A percentile compares a stretch with the other conserved stretches of the same genome.
phyloP scores from a whole-genome alignment of 2,329 filamentous ascomycete species.

The Paecilomyces fulvus region DNA sequence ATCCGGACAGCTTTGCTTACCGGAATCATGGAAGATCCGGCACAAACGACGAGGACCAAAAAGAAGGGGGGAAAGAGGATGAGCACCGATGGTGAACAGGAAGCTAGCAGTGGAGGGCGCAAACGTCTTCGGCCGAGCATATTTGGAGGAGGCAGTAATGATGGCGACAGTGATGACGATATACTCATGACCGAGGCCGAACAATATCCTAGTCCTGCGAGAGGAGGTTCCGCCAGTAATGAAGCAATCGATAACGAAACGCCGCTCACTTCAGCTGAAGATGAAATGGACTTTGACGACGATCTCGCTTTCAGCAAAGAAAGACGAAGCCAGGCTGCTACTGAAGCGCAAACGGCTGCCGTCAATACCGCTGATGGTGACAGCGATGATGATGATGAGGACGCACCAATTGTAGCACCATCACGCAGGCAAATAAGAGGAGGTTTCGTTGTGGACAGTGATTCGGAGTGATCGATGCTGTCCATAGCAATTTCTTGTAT shows the following conservation, averaged over 20 bases:
- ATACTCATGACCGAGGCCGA: slow-evolving; percentile 19
- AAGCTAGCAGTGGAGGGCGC: slow-evolving; percentile 7
- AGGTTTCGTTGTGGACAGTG: slow-evolving; percentile 36
- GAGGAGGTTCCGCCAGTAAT: slow-evolving; percentile 10
- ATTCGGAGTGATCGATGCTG: slow-evolving; percentile 28
- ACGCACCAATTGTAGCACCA: slow-evolving; percentile 18
- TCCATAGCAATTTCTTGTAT: background rate
- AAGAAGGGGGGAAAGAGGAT: slow-evolving; percentile 16
- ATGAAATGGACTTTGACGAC: slow-evolving; percentile 26
- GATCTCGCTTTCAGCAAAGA: slow-evolving; percentile 24
- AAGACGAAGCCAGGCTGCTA: background rate
- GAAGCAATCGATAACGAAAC: slow-evolving; percentile 13
- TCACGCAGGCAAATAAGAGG: slow-evolving; percentile 27
- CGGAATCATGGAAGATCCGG: slow-evolving; percentile 22
- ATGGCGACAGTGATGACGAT: slow-evolving; percentile 18
- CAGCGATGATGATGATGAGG: slow-evolving; percentile 22
- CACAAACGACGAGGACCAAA: slow-evolving; percentile 18
- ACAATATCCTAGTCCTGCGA: slow-evolving; percentile 9
- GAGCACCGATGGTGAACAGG: slow-evolving; percentile 15
- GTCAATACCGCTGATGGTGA: slow-evolving; percentile 4
- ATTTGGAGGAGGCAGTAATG: slow-evolving; percentile 11
- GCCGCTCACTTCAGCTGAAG: slow-evolving; percentile 19
- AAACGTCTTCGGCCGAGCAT: slow-evolving; percentile 23
- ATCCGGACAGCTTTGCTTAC: slow-evolving; percentile 42
- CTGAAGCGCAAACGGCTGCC: slow-evolving; percentile 4